These are phyloP conservation scores for Tolypocladium tropicale DNA, from an alignment of 2,329 filamentous ascomycete species.

Conservation along the genomic window DNA sequence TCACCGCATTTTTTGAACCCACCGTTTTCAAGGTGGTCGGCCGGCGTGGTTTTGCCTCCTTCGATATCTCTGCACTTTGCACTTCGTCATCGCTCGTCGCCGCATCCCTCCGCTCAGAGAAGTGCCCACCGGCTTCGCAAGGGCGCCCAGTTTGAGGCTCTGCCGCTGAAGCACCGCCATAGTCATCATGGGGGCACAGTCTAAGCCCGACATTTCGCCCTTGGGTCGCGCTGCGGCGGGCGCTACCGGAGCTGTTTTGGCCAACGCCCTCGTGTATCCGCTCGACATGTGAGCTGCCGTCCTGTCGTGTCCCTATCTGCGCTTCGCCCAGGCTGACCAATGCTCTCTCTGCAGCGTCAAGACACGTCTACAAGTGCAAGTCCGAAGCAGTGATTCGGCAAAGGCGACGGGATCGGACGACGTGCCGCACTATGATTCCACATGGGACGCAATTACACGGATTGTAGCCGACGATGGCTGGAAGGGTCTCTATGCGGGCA, in stretches of 20 bases:
- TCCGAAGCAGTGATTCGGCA: conserved; percentile 48
- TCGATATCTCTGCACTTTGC: background rate
- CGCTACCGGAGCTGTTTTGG: conserved; percentile 83
- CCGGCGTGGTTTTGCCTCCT: background rate
- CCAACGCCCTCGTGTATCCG: conserved; percentile 92
- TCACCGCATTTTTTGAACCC: background rate
- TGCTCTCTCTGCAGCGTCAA: conserved; percentile 59
- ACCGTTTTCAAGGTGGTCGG: background rate
- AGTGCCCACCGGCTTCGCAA: background rate
- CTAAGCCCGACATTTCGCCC: conserved; percentile 67
- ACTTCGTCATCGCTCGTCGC: background rate
- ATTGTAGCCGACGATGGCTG: conserved; percentile 76
- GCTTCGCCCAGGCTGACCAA: background rate
- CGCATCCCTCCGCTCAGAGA: background rate
- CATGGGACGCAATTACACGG: conserved; percentile 77
- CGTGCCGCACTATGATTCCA: conserved; percentile 68
- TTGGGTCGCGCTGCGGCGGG: conserved; percentile 92
- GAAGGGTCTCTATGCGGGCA: conserved; percentile 76
- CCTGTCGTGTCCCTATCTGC: background rate
- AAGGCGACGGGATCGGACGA: conserved; percentile 23
- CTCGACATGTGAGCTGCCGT: conserved; percentile 71
- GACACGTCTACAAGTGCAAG: conserved; percentile 90
- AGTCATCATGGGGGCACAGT: conserved; percentile 39
- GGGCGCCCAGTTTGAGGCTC: background rate
- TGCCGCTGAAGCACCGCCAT: background rate